Percentiles rank a stretch among this genome's conserved stretches.
These are phyloP conservation scores for Nemania abortiva DNA, from an alignment of 2,329 filamentous ascomycete species.

Conservation along the genomic window DNA sequence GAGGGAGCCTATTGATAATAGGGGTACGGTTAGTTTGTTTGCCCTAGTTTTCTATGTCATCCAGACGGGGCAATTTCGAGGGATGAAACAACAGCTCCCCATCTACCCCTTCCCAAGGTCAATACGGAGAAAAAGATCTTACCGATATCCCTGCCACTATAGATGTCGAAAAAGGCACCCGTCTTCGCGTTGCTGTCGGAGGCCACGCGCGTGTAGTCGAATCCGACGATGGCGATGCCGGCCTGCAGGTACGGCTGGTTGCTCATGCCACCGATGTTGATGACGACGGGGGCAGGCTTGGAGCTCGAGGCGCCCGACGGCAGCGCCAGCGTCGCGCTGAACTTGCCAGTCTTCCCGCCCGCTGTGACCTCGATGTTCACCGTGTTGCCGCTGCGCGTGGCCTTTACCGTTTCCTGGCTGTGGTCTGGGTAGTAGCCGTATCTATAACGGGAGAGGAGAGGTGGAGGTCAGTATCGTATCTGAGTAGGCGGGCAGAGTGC, in stretches of 20 bases:
- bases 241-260: constrained; percentile 60
- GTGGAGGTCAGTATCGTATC: neutral
- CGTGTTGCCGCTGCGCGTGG: constrained; percentile 59
- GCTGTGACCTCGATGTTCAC: constrained; percentile 58
- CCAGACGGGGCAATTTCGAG: neutral
- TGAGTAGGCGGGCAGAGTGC: neutral
- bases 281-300: constrained; percentile 59
- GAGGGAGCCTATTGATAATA: constrained; percentile 56
- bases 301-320: constrained; percentile 52
- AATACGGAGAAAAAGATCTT: constrained; percentile 27
- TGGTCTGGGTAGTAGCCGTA: constrained; percentile 64
- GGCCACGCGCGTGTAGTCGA: constrained; percentile 62
- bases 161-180: constrained; percentile 63
- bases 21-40: neutral
- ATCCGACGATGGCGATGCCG: constrained; percentile 63
- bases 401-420: constrained; percentile 59
- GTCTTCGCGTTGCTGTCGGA: constrained; percentile 63
- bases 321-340: constrained; percentile 58
- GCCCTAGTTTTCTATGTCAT: neutral
- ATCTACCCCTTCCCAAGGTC: neutral
- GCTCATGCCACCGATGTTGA: constrained; percentile 63
- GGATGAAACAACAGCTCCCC: neutral
- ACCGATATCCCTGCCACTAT: constrained; percentile 63
- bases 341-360: constrained; percentile 58
- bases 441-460: constrained; percentile 19